These are phyloP conservation scores for Pleurozium schreberi DNA, from an alignment of 225 moss, liverwort and hornwort genomes.

Conservation along the genomic window DNA sequence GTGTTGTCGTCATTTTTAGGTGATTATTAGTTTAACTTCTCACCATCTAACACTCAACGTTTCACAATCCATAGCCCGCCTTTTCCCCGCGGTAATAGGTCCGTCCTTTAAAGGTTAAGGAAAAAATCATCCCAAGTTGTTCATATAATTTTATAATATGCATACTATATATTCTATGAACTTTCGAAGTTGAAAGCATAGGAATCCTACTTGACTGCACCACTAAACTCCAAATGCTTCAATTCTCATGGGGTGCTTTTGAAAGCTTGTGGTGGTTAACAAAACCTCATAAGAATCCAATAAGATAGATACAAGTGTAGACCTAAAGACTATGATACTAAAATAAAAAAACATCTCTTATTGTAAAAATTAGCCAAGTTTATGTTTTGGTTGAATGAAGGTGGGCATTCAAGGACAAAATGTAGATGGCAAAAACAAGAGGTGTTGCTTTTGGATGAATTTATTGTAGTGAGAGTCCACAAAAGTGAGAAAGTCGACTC, in stretches of 20 bases:
- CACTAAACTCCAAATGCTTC: not conserved
- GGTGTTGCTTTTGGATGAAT: not conserved
- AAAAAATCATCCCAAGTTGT: not conserved
- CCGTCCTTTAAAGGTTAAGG: no score
- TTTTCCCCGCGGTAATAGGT: no score
- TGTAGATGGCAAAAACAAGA: not conserved
- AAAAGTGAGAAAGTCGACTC: not conserved
- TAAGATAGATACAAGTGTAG: not conserved
- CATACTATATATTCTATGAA: not conserved
- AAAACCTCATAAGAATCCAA: not conserved
- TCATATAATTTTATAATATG: not conserved
- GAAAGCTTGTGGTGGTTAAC: not conserved
- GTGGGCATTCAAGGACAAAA: not conserved
- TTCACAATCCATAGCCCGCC: no score
- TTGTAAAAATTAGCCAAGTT: not conserved
- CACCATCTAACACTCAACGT: no score
- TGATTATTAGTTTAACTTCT: no score
- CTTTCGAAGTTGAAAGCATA: not conserved
- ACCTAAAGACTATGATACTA: not conserved
- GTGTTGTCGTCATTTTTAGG: no score
- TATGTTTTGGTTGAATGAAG: not conserved
- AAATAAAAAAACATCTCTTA: not conserved
- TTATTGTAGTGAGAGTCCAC: not conserved
- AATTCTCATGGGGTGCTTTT: not conserved
- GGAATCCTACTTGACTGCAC: not conserved